Conservation (phyloP, 129 eudicot genomes). For the Lactuca sativa region DNA sequence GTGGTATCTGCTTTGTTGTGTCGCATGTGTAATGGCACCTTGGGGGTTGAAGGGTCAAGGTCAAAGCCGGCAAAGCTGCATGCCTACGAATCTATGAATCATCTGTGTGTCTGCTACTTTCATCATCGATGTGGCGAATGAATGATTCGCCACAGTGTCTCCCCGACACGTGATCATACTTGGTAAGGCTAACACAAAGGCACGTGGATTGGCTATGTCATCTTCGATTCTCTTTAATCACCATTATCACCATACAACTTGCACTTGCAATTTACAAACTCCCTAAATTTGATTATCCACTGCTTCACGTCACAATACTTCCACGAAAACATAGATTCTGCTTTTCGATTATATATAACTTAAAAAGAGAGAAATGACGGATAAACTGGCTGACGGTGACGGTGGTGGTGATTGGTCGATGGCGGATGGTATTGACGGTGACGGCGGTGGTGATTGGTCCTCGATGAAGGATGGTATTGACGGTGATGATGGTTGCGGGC, state of each 20-base stretch:
- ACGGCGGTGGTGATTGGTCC: not conserved
- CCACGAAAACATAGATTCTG: constrained; percentile 14
- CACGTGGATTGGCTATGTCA: constrained; percentile 8
- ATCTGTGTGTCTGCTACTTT: constrained; percentile 6
- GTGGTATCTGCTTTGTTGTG: too few relatives aligned
- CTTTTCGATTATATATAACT: not conserved
- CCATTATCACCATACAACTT: not conserved
- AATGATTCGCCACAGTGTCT: not conserved
- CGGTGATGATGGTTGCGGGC: not conserved
- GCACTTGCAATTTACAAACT: not conserved
- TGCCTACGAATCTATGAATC: not conserved
- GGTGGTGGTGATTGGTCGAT: not conserved
- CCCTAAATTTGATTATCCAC: constrained; percentile 1
- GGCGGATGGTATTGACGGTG: not conserved
- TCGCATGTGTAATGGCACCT: too few relatives aligned
- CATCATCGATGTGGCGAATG: not conserved
- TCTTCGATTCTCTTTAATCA: not conserved
- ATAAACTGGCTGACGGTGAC: not conserved
- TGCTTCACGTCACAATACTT: constrained; percentile 21
- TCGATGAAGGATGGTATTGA: not conserved
- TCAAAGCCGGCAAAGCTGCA: not conserved
- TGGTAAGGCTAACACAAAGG: not conserved
- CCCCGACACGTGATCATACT: constrained; percentile 21
- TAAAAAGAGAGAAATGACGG: constrained; percentile 2
- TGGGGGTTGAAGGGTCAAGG: not conserved